phyloP scores from a whole-genome alignment of 371 early-diverging fungal genomes.

The Conidiobolus incongruus region DNA sequence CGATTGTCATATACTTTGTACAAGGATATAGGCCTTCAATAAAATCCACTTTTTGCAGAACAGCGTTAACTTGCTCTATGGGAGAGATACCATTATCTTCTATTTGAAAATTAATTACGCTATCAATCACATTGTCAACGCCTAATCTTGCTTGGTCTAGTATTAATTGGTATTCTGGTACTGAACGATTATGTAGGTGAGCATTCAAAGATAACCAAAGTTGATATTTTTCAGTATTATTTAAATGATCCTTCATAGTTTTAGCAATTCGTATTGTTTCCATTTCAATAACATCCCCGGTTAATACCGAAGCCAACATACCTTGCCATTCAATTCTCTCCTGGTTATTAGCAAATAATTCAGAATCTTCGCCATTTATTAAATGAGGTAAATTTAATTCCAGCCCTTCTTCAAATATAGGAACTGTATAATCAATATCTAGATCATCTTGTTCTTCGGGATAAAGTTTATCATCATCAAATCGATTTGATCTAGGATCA shows the following conservation, averaged over 20 bases:
- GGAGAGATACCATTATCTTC: too few relatives aligned
- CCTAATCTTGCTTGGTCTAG: slow-evolving; percentile 39
- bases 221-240: slow-evolving; percentile 27
- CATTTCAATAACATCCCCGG: slow-evolving; percentile 65
- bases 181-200: slow-evolving; percentile 28
- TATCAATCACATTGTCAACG: slow-evolving; percentile 30
- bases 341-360: slow-evolving; percentile 28
- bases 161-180: slow-evolving; percentile 34
- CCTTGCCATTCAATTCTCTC: slow-evolving; percentile 65
- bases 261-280: slow-evolving; percentile 50
- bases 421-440: slow-evolving; percentile 1
- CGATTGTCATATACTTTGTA: slow-evolving; percentile 28
- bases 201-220: slow-evolving; percentile 61
- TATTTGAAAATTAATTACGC: slow-evolving; percentile 39
- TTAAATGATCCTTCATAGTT: slow-evolving; percentile 19
- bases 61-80: slow-evolving; percentile 32
- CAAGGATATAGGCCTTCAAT: slow-evolving; percentile 59
- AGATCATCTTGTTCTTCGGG: slow-evolving; percentile 1
- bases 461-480: too few relatives aligned
- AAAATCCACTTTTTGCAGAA: slow-evolving; percentile 45
- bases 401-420: too few relatives aligned
- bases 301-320: slow-evolving; percentile 62
- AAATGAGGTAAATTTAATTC: too few relatives aligned
- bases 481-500: too few relatives aligned
- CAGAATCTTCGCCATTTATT: too few relatives aligned